Percentiles rank a stretch among this genome's conserved stretches.
These are phyloP conservation scores for Prunus kanzakura DNA, from an alignment of 306 rosid species.

Conservation along the genomic window DNA sequence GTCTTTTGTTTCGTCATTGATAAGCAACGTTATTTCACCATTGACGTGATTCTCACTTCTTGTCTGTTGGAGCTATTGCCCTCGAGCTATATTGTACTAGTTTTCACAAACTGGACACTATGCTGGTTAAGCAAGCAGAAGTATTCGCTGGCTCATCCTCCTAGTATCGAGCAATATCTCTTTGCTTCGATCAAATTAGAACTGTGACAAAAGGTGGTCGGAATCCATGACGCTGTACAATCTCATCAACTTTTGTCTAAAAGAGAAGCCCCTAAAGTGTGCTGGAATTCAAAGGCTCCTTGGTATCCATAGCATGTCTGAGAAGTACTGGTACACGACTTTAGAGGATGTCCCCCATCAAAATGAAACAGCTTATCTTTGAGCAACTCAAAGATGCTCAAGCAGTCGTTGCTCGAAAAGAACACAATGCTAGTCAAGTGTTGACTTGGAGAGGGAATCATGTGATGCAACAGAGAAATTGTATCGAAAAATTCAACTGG, in stretches of 20 bases:
- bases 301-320: constrained; percentile 31
- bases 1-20: constrained; percentile 23
- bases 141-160: background rate
- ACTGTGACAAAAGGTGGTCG: constrained; percentile 63
- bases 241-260: constrained; percentile 48
- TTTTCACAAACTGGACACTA: constrained; percentile 65
- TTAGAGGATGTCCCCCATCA: constrained; percentile 18
- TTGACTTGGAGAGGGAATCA: constrained; percentile 46
- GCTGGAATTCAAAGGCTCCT: constrained; percentile 28
- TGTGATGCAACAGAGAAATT: constrained; percentile 43
- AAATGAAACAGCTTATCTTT: constrained; percentile 35
- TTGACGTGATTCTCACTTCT: constrained; percentile 26
- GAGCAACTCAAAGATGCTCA: constrained; percentile 37
- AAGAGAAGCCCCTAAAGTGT: constrained; percentile 36
- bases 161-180: background rate
- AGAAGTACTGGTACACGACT: constrained; percentile 26
- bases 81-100: constrained; percentile 50
- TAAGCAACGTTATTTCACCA: background rate
- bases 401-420: constrained; percentile 26
- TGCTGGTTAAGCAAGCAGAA: constrained; percentile 41
- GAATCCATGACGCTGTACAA: constrained; percentile 55
- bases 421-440: constrained; percentile 18
- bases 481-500: constrained; percentile 30
- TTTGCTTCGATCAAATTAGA: background rate
- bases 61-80: constrained; percentile 41